Conservation (phyloP, 163 green algal genomes). For the Prototheca cutis region DNA sequence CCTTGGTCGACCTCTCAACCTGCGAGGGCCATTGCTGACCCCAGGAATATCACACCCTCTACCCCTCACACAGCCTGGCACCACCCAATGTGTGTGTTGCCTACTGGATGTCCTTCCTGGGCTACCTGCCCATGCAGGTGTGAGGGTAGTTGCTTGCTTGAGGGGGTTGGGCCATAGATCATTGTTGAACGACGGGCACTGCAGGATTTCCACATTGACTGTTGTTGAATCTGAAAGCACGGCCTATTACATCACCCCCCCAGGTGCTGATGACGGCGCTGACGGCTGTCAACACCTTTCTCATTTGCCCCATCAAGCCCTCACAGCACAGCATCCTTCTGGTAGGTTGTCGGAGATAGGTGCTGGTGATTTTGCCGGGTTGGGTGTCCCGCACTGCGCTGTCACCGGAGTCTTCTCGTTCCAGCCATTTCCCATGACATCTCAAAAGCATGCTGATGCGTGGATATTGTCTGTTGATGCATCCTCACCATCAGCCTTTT, state of each 20-base stretch:
- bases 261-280: conserved; percentile 5
- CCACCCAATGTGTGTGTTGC: background rate
- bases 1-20: background rate
- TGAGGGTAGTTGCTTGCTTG: too few relatives aligned
- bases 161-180: background rate
- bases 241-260: background rate
- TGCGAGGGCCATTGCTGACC: background rate
- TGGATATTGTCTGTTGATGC: too few relatives aligned
- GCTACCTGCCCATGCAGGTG: conserved; percentile 12
- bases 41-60: background rate
- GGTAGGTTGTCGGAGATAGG: background rate
- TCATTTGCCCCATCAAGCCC: conserved; percentile 8
- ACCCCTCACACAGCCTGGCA: conserved; percentile 7
- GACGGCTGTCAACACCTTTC: background rate
- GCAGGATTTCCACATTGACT: background rate
- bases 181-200: background rate
- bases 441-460: too few relatives aligned
- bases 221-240: background rate
- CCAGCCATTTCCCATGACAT: too few relatives aligned
- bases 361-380: too few relatives aligned
- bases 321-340: conserved; percentile 9
- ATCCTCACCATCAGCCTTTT: background rate
- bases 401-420: too few relatives aligned
- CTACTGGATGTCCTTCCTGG: conserved; percentile 8
- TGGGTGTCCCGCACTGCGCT: too few relatives aligned